phyloP scores from a whole-genome alignment of 1,284 basidiomycete species.

The Ceratobasidium sp. region DNA sequence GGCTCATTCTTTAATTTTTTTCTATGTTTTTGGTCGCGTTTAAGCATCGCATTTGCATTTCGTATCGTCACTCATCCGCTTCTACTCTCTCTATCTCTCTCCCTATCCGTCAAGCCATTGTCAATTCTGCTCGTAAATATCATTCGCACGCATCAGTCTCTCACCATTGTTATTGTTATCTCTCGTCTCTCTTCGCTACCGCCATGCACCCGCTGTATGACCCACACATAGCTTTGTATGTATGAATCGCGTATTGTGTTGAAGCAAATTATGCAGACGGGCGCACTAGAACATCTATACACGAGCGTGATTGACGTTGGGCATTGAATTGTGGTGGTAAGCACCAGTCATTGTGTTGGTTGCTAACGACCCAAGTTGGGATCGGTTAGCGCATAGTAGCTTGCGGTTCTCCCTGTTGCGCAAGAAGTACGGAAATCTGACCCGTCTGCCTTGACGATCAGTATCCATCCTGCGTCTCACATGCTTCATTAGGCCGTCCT shows the following conservation, averaged over 20 bases:
- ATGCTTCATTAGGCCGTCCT: too few species aligned
- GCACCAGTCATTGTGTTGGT: too few species aligned
- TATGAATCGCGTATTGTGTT: conserved; percentile 23
- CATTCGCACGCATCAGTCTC: conserved; percentile 34
- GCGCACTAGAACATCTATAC: too few species aligned
- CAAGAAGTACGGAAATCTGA: too few species aligned
- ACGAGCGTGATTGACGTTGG: too few species aligned
- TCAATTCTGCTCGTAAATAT: conserved; percentile 25
- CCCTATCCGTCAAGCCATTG: conserved; percentile 26
- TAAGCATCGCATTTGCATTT: conserved; percentile 23
- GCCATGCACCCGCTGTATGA: conserved; percentile 25
- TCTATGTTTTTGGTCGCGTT: conserved; percentile 7
- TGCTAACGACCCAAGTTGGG: too few species aligned
- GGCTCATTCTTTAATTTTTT: conserved; percentile 9
- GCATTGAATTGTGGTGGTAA: too few species aligned
- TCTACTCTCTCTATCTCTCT: conserved; percentile 18
- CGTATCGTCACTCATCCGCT: conserved; percentile 26
- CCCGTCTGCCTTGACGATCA: too few species aligned
- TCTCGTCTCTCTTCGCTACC: conserved; percentile 8
- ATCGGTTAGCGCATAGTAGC: too few species aligned
- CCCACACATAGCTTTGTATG: conserved; percentile 16
- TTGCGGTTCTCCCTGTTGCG: too few species aligned
- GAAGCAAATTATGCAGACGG: background rate
- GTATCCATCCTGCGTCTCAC: too few species aligned
- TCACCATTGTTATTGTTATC: conserved; percentile 7